Percentiles rank a stretch among this genome's conserved stretches.
phyloP scores from a whole-genome alignment of 2,329 filamentous ascomycete genomes.

The Colletotrichum cordylinicola region DNA sequence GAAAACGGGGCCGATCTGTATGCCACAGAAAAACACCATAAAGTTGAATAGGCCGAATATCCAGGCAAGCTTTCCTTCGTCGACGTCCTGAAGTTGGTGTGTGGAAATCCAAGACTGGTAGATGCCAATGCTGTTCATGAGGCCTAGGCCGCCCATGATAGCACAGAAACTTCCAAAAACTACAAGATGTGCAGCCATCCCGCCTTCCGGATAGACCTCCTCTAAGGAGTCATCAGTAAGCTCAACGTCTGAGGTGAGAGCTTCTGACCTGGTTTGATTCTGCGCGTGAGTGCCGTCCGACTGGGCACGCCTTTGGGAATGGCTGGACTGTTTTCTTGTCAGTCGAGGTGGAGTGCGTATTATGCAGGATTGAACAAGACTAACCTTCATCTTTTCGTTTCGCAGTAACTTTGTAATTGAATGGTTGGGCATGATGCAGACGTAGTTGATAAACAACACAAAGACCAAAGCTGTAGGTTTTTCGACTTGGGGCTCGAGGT shows the following conservation, averaged over 20 bases:
- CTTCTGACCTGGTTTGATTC: background rate
- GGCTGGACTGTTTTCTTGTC: background rate
- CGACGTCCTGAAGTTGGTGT: conserved; percentile 64
- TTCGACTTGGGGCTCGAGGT: too few relatives aligned
- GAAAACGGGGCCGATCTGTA: conserved; percentile 73
- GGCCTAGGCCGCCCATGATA: conserved; percentile 65
- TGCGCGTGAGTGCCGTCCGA: background rate
- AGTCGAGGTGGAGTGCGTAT: background rate
- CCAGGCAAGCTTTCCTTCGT: conserved; percentile 67
- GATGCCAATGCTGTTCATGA: conserved; percentile 68
- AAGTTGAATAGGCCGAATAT: conserved; percentile 74
- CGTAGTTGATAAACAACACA: background rate
- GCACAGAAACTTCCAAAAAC: conserved; percentile 70
- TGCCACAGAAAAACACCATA: conserved; percentile 70
- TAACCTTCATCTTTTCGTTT: background rate
- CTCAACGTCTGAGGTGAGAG: background rate
- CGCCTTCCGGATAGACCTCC: conserved; percentile 69
- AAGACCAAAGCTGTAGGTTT: background rate
- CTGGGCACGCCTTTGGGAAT: background rate
- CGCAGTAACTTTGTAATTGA: background rate
- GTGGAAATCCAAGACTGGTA: conserved; percentile 69
- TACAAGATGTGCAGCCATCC: conserved; percentile 67
- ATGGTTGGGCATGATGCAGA: background rate
- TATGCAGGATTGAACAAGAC: background rate
- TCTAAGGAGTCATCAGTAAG: background rate